Conservation (phyloP, 441 rosid species). For the Syzygium malaccense region DNA sequence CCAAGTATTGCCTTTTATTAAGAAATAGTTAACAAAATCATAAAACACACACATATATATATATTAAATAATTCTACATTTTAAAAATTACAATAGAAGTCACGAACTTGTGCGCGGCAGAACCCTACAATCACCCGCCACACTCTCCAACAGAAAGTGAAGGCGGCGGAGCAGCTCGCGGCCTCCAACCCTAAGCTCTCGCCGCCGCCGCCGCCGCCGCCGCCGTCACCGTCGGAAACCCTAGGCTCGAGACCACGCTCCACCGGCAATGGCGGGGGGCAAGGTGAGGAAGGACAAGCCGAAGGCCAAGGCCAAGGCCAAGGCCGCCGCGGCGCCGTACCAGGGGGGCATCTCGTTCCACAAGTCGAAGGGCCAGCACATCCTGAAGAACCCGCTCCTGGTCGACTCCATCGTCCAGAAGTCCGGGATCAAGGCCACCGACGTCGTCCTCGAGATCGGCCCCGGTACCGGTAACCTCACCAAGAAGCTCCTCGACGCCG, state of each 20-base stretch:
- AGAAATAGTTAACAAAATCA: no score
- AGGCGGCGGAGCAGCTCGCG: not conserved
- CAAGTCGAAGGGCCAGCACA: slow-evolving; percentile 89
- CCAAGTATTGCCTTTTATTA: not conserved
- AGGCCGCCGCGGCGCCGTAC: slow-evolving; percentile 53
- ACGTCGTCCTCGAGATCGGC: slow-evolving; percentile 81
- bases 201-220: not conserved
- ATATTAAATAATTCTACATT: no score
- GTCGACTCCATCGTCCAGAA: slow-evolving; percentile 81
- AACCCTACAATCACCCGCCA: not conserved
- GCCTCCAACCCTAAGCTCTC: not conserved
- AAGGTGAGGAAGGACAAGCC: slow-evolving; percentile 71
- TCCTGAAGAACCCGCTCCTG: slow-evolving; percentile 74
- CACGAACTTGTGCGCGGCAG: not conserved
- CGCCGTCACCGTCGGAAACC: not conserved
- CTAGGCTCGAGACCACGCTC: not conserved
- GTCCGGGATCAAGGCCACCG: slow-evolving; percentile 78
- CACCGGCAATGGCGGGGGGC: slow-evolving; percentile 63
- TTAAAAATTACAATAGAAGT: not conserved
- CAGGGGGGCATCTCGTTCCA: slow-evolving; percentile 88
- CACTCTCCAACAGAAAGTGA: not conserved
- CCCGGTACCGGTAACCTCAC: slow-evolving; percentile 93
- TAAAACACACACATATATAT: no score
- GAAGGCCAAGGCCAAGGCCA: slow-evolving; percentile 16
- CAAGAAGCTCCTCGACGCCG: slow-evolving; percentile 83